Evolutionary conservation across 495 filamentous ascomycete genomes (phyloP), one percentile per base, ranked within the genome.

Genomic region (Aspergillus avenaceus): DNA sequence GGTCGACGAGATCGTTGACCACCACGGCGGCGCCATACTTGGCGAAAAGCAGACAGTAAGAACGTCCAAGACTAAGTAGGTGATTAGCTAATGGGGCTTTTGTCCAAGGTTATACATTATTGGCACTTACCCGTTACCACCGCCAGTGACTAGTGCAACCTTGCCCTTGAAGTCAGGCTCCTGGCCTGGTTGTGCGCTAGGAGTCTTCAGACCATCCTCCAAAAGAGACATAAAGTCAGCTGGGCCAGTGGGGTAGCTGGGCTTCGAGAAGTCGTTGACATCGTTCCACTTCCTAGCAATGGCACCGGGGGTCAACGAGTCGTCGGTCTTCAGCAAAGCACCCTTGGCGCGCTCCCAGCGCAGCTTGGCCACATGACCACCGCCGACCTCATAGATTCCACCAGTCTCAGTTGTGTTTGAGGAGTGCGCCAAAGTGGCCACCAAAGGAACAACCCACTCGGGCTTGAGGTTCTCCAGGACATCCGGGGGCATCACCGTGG

Each of bases 401-500:
- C 95, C 95, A 16, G 79, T 88, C 75, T 97, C 93, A 38, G 70
- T 74, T 2, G 80, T 84, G 75, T 96, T 96, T 60, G 84, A 90
- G 55, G 88, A 84, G 80, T 97, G 93, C 9, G 85, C 86, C 36
- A 98, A 78, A 45, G 87, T 81, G 38, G 93, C 95, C 18, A 98
- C 93, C 28, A 97, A 78, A 14, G 93, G 93, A 40, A 97, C 90
- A 50, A 98, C 84, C 91, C 91, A 97, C 47, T 96, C 91, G 37
- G 93, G 93, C 79, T 90, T 91, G 49, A 98, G 79, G 63, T 83
- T 84, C 48, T 88, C 84, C 42, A 98, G 77, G 18, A 97, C 78
- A 58, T 98, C 95, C 2, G 88, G 91, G 40, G 93, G 95, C 95
- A 98, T 97, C 46, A 98, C 78, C 34, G 93, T 98, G 65, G 93